These are phyloP conservation scores for Saccharum officinarum DNA, from an alignment of 176 grass and related monocot species.

Conservation along the genomic window DNA sequence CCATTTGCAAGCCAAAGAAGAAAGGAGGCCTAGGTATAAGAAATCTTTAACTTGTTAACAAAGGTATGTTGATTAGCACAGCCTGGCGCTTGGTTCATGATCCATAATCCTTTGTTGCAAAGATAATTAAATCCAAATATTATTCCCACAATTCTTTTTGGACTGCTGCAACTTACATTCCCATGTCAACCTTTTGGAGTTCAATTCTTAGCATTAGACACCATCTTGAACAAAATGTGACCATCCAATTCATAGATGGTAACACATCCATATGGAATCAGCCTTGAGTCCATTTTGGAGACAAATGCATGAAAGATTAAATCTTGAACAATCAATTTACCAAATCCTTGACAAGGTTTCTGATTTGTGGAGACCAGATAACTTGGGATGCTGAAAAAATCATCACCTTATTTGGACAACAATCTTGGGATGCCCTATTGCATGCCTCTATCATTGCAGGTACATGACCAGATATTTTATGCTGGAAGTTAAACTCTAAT, in stretches of 20 bases:
- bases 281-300: background rate
- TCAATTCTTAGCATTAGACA: background rate
- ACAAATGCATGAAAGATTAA: background rate
- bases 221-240: background rate
- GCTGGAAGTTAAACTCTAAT: too few relatives aligned
- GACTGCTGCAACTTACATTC: background rate
- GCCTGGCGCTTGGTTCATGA: background rate
- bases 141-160: background rate
- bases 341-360: background rate
- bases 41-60: background rate
- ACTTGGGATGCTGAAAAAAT: background rate
- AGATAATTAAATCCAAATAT: background rate
- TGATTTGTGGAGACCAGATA: background rate
- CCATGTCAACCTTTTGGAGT: background rate
- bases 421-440: background rate
- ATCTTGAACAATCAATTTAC: background rate
- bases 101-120: background rate
- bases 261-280: background rate
- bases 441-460: background rate
- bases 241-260: background rate
- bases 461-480: background rate
- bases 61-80: background rate
- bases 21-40: background rate
- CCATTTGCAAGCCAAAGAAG: background rate
- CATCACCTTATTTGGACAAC: background rate